These are phyloP conservation scores for Hamigera avellanea DNA, from an alignment of 495 filamentous ascomycete genomes.

Conservation along the genomic window DNA sequence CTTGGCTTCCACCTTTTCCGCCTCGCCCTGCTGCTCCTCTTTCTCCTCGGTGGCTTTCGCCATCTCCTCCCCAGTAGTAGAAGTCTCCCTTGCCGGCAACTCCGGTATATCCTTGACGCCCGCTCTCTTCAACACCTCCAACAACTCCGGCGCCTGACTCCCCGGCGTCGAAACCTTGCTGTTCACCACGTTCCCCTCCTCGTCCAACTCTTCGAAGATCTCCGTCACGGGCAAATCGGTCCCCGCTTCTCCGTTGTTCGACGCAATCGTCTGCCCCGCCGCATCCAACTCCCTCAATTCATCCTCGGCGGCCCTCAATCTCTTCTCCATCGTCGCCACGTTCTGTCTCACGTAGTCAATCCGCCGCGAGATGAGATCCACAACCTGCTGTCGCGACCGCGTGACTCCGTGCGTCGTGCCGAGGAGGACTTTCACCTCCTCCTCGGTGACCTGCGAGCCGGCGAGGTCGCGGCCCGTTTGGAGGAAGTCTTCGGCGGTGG, in stretches of 20 bases:
- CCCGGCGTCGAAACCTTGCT: constrained; percentile 48
- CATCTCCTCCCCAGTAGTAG: background rate
- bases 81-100: constrained; percentile 1
- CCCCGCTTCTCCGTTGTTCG: constrained; percentile 7
- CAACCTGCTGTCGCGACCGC: constrained; percentile 45
- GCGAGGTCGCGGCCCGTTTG: constrained; percentile 35
- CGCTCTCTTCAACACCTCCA: constrained; percentile 58
- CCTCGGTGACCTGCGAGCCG: constrained; percentile 43
- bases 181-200: constrained; percentile 74
- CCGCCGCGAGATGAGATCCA: constrained; percentile 59
- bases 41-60: background rate
- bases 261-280: constrained; percentile 8
- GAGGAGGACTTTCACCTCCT: constrained; percentile 34
- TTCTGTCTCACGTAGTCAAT: constrained; percentile 86
- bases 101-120: constrained; percentile 46
- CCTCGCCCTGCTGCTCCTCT: background rate
- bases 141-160: constrained; percentile 46
- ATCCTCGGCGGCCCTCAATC: constrained; percentile 54
- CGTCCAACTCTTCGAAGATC: constrained; percentile 85
- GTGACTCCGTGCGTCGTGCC: constrained; percentile 19
- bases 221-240: constrained; percentile 62
- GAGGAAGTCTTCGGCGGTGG: constrained; percentile 39
- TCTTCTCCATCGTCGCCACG: constrained; percentile 50
- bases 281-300: constrained; percentile 43
- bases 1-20: background rate